phyloP scores from a whole-genome alignment of 2,329 filamentous ascomycete genomes.

The Fusarium sp. region DNA sequence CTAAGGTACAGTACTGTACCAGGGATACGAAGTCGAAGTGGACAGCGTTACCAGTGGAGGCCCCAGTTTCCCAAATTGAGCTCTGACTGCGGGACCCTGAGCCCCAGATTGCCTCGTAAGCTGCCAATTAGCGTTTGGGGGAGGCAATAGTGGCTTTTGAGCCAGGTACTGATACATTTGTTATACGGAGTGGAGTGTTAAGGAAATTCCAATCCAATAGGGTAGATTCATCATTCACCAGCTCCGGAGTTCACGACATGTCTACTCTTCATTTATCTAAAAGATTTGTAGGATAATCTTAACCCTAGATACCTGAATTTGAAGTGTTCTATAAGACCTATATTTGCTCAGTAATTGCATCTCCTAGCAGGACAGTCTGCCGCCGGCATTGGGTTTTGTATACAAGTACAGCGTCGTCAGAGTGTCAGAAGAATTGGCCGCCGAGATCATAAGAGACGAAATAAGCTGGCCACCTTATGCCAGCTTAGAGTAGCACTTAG shows the following conservation, averaged over 20 bases:
- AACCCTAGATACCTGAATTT: neutral
- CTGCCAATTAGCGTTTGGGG: slow-evolving; percentile 10
- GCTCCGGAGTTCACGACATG: slow-evolving; percentile 8
- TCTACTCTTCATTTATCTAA: neutral
- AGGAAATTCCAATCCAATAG: neutral
- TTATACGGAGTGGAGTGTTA: neutral
- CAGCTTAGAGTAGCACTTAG: neutral
- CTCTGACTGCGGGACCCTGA: slow-evolving; percentile 19
- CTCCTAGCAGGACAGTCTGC: neutral
- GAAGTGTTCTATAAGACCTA: neutral
- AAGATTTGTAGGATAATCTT: neutral
- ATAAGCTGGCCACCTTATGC: neutral
- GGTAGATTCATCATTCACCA: neutral
- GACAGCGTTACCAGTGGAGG: slow-evolving; percentile 41
- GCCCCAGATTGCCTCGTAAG: slow-evolving; percentile 20
- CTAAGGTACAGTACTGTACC: slow-evolving; percentile 9
- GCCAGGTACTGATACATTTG: slow-evolving; percentile 6
- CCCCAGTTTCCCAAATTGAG: slow-evolving; percentile 35
- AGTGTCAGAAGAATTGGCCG: neutral
- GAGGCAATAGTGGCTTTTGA: slow-evolving; percentile 4
- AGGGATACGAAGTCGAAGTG: slow-evolving; percentile 35
- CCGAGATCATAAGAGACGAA: neutral
- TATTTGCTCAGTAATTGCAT: neutral
- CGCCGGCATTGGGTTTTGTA: neutral
- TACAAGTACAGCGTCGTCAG: neutral